Evolutionary conservation across 257 asterid species (phyloP), one percentile per base, ranked within the genome.

Genomic region (Solanum arcanum): DNA sequence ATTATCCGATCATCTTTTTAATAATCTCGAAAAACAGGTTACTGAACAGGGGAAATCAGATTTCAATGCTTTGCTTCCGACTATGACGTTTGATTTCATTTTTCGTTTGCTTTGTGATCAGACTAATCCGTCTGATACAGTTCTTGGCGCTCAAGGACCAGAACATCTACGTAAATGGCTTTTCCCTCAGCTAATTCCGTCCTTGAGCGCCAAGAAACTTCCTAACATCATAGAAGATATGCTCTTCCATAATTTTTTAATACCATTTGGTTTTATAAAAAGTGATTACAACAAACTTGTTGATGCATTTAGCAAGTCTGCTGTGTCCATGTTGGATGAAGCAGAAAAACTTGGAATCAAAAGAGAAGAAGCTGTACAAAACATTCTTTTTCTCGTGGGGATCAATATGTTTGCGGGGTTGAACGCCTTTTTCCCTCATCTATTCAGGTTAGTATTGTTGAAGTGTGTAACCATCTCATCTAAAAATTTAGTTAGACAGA

Each of bases 311-410:
- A 62, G 86, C 73, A 81, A 78, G 20, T 86, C 88, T 5, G 94
- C 93, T 0, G 84, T 87, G 27, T 20, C 91, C 1, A 39, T 92
- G 16, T 83, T 96, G n/a, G 96, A 93, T 13, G 95, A 92, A 84
- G 94, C 94, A 0, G 99, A 93, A 42, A 88, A 84, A 1, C 41
- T 56, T 0, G 99, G 98, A 6, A 39, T 96, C 7, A 85, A 91
- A 41, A 87, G 98, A 84, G 97, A 96, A 18, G 99, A 96, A 83
- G 98, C 98, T 0, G 91, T 95, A 64, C 98, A 95, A 33, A 96
- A 96, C 74, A 87, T 96, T 23, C 94, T 96, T 31, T 96, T 96
- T n/a, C 78, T 96, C 7, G 99, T 98, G 2, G 97, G 89, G 10
- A 80, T 80, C 18, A 80, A 80, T 16, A 80, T 80, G 84, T 80